Evolutionary conservation across 2,329 filamentous ascomycete species (phyloP).

Genomic region (Catunica adiposa): DNA sequence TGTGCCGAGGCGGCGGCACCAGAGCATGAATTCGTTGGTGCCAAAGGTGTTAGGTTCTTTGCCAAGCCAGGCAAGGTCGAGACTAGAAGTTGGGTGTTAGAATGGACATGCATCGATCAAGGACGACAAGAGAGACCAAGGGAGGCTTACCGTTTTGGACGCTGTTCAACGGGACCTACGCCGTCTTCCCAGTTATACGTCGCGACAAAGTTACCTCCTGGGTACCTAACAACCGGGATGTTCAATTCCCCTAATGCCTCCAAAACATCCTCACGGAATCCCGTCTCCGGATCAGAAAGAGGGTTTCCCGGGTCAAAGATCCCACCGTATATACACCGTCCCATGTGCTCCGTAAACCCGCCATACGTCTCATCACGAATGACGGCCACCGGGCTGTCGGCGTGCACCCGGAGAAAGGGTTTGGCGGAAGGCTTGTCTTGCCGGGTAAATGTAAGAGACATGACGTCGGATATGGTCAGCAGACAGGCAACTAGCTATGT

Average conservation of each 20-base stretch:
- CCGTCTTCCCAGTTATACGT: slow-evolving; percentile 80
- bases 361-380: slow-evolving; percentile 72
- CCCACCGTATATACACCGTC: slow-evolving; percentile 73
- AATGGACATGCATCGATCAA: neutral
- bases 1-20: slow-evolving; percentile 55
- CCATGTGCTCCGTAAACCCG: slow-evolving; percentile 84
- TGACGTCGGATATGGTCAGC: slow-evolving; percentile 46
- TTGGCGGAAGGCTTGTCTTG: neutral
- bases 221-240: slow-evolving; percentile 63
- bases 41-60: slow-evolving; percentile 66
- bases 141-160: slow-evolving; percentile 31
- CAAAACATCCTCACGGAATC: slow-evolving; percentile 67
- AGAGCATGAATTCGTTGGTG: slow-evolving; percentile 74
- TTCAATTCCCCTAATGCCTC: slow-evolving; percentile 56
- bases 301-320: slow-evolving; percentile 64
- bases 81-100: slow-evolving; percentile 27
- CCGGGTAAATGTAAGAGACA: slow-evolving; percentile 46
- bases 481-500: no score
- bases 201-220: slow-evolving; percentile 69
- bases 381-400: slow-evolving; percentile 46
- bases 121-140: neutral
- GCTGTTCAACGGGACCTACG: slow-evolving; percentile 53
- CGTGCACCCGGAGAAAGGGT: slow-evolving; percentile 43
- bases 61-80: slow-evolving; percentile 65
- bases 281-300: slow-evolving; percentile 55